Evolutionary conservation across 2,329 filamentous ascomycete species (phyloP).

Genomic region (Colletotrichum costaricense): DNA sequence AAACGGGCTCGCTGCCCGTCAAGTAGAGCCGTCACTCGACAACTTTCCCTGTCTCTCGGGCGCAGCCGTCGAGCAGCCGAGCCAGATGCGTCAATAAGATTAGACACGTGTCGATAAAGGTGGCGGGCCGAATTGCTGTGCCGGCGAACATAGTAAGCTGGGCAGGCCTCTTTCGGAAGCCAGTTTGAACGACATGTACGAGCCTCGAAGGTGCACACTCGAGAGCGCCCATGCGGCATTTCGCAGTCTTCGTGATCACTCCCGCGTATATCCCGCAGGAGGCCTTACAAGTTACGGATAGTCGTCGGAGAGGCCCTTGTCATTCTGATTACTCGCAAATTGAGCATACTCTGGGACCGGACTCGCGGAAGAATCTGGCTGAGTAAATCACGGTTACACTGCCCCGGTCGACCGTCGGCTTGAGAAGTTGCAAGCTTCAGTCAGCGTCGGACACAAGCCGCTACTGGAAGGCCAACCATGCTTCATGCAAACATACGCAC

Average conservation of each 20-base stretch:
- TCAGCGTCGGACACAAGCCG: background rate
- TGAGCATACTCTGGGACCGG: background rate
- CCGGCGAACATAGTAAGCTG: background rate
- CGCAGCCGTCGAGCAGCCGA: background rate
- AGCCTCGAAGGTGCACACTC: background rate
- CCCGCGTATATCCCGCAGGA: background rate
- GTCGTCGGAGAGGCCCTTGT: background rate
- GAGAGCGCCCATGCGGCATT: background rate
- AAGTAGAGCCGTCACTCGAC: background rate
- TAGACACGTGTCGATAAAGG: slow-evolving; percentile 3
- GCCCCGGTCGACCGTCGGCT: background rate
- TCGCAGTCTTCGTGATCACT: background rate
- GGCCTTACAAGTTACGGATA: too few species aligned
- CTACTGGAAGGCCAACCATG: background rate
- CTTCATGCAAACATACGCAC: slow-evolving; percentile 2
- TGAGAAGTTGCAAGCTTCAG: background rate
- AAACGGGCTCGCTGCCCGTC: background rate
- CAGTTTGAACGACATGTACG: background rate
- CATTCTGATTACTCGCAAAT: background rate
- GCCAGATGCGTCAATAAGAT: background rate
- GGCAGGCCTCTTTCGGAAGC: background rate
- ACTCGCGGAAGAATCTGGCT: background rate
- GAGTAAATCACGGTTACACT: background rate
- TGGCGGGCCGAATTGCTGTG: background rate
- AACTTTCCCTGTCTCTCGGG: background rate